phyloP scores from a whole-genome alignment of 495 filamentous ascomycete genomes.

The Lindgomyces ingoldianus region DNA sequence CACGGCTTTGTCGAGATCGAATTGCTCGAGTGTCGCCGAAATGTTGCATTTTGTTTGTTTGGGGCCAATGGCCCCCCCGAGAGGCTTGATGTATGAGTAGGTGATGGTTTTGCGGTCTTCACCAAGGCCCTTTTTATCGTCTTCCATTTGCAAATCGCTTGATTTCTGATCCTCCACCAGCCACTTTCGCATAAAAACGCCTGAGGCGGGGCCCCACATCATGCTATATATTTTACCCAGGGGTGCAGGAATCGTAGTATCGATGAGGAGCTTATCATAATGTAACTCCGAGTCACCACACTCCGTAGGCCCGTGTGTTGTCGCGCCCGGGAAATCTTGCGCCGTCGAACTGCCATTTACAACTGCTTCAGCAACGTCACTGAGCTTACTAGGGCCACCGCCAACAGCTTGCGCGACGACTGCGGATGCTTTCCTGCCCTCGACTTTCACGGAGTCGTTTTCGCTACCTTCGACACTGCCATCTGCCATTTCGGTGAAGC shows the following conservation, averaged over 20 bases:
- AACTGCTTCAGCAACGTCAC: conserved; percentile 57
- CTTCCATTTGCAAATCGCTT: conserved; percentile 76
- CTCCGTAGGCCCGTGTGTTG: conserved; percentile 77
- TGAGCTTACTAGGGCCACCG: conserved; percentile 48
- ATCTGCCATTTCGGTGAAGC: conserved; percentile 62
- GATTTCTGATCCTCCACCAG: conserved; percentile 85
- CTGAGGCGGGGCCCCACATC: conserved; percentile 78
- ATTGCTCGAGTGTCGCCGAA: conserved; percentile 73
- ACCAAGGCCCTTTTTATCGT: conserved; percentile 75
- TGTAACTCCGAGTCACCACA: conserved; percentile 75
- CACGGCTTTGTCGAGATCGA: conserved; percentile 87
- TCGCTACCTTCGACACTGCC: conserved; percentile 65
- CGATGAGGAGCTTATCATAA: conserved; percentile 80
- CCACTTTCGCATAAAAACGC: conserved; percentile 79
- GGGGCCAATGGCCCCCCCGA: conserved; percentile 80
- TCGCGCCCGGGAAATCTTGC: conserved; percentile 83
- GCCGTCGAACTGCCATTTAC: conserved; percentile 52
- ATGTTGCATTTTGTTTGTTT: conserved; percentile 95
- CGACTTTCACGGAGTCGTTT: conserved; percentile 52
- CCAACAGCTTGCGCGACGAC: conserved; percentile 49
- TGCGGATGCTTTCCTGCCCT: conserved; percentile 68
- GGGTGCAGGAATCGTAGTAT: conserved; percentile 83
- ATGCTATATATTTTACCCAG: conserved; percentile 89
- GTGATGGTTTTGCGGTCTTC: conserved; percentile 70
- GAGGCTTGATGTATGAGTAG: conserved; percentile 90